phyloP scores from a whole-genome alignment of 805 yeast genomes.

The Cyberlindnera americana region DNA sequence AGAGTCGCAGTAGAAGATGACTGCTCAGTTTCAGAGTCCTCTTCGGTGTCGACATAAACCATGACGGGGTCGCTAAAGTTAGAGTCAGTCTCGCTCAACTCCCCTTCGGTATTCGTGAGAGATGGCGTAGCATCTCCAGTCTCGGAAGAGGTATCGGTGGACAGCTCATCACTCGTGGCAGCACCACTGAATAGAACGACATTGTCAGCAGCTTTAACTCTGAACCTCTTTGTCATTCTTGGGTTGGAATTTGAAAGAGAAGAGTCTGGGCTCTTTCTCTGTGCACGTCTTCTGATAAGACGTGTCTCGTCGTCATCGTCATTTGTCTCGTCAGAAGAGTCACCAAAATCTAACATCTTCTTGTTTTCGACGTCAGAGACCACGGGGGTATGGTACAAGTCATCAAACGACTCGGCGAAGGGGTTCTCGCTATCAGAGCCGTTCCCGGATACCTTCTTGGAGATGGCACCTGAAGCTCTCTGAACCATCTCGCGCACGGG shows the following conservation, averaged over 20 bases:
- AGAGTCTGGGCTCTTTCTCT: not conserved
- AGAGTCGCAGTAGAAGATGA: slow-evolving; percentile 5
- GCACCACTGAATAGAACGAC: not conserved
- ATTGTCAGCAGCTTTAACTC: not conserved
- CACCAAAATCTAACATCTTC: slow-evolving; percentile 3
- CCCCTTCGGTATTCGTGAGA: not conserved
- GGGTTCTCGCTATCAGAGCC: no score
- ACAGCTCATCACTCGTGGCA: not conserved
- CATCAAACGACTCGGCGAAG: slow-evolving; percentile 8
- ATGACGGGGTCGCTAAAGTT: slow-evolving; percentile 8
- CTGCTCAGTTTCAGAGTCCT: not conserved
- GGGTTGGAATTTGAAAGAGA: not conserved
- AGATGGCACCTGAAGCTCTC: not conserved
- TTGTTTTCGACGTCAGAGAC: no score
- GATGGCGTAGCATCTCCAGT: slow-evolving; percentile 2
- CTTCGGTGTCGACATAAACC: slow-evolving; percentile 6
- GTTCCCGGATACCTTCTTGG: no score
- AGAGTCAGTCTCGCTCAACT: slow-evolving; percentile 6
- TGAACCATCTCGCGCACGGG: not conserved
- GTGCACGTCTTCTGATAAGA: slow-evolving; percentile 2
- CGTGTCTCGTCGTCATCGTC: not conserved
- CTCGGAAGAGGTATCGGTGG: not conserved
- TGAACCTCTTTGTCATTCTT: not conserved
- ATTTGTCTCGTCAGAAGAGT: not conserved
- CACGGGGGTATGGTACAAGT: slow-evolving; percentile 8